A percentile compares a stretch with the other conserved stretches of the same genome.
phyloP scores from a whole-genome alignment of 2,329 filamentous ascomycete species.

The Botrytis squamosa region DNA sequence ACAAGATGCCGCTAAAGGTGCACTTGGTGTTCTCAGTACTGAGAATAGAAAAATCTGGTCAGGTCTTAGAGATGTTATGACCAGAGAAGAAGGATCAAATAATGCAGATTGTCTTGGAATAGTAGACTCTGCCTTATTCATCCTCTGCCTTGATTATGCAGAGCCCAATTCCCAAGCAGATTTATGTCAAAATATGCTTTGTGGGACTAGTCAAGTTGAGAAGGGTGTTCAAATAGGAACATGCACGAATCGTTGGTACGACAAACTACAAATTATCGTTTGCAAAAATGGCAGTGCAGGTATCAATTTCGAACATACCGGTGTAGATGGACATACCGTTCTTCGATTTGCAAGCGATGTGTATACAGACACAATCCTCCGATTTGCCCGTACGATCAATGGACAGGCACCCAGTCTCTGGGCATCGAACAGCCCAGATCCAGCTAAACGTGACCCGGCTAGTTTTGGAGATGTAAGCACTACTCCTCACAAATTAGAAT shows the following conservation, averaged over 20 bases:
- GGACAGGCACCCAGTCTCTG: slow-evolving; percentile 88
- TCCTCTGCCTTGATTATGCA: slow-evolving; percentile 89
- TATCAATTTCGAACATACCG: slow-evolving; percentile 99
- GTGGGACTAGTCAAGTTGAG: slow-evolving; percentile 87
- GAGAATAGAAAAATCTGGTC: slow-evolving; percentile 98
- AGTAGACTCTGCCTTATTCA: slow-evolving; percentile 89
- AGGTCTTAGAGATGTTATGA: slow-evolving; percentile 81
- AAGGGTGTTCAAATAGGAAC: slow-evolving; percentile 94
- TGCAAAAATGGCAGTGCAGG: slow-evolving; percentile 98
- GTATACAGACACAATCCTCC: slow-evolving; percentile 95
- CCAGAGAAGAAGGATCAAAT: slow-evolving; percentile 81
- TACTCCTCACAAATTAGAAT: slow-evolving; percentile 92
- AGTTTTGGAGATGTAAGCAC: slow-evolving; percentile 93
- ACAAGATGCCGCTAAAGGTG: slow-evolving; percentile 92
- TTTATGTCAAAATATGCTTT: slow-evolving; percentile 98
- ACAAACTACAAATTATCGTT: slow-evolving; percentile 98
- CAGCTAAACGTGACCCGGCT: slow-evolving; percentile 83
- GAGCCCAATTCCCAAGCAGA: slow-evolving; percentile 78
- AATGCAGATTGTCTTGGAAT: slow-evolving; percentile 96
- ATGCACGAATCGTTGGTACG: slow-evolving; percentile 98
- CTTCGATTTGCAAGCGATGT: slow-evolving; percentile 93
- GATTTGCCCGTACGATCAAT: slow-evolving; percentile 94
- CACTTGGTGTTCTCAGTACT: slow-evolving; percentile 88
- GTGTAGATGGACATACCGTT: slow-evolving; percentile 95
- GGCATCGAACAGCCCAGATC: slow-evolving; percentile 87